Conservation (phyloP, 495 filamentous ascomycete genomes). For the Xylaria longipes region DNA sequence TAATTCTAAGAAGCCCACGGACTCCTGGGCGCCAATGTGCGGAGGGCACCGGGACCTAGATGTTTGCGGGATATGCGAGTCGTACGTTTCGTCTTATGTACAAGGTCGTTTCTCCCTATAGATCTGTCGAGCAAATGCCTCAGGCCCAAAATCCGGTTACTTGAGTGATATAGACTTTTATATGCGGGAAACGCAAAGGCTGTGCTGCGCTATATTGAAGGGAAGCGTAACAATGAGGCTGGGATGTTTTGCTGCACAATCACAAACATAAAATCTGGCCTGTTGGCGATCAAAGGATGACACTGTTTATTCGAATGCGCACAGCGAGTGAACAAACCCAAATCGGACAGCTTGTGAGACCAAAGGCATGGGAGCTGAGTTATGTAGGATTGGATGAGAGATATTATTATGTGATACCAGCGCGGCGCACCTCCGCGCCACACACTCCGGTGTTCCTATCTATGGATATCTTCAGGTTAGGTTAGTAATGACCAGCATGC, state of each 20-base stretch:
- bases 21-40: constrained; percentile 1
- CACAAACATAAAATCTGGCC: background rate
- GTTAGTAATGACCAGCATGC: constrained; percentile 11
- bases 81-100: constrained; percentile 10
- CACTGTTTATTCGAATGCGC: background rate
- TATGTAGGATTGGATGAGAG: constrained; percentile 11
- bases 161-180: background rate
- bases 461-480: constrained; percentile 8
- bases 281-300: background rate
- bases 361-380: background rate
- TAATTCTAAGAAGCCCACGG: background rate
- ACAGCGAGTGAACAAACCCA: background rate
- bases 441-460: constrained; percentile 16
- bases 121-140: constrained; percentile 10
- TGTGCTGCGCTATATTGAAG: background rate
- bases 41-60: background rate
- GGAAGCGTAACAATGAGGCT: background rate
- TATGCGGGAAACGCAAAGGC: background rate
- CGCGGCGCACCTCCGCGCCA: constrained; percentile 10
- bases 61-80: constrained; percentile 2
- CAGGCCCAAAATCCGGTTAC: background rate
- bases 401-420: background rate
- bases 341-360: constrained; percentile 10
- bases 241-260: background rate
- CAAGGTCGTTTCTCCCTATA: background rate